Evolutionary conservation across 2,329 filamentous ascomycete species (phyloP).

Genomic region (Cercospora brassicicola): DNA sequence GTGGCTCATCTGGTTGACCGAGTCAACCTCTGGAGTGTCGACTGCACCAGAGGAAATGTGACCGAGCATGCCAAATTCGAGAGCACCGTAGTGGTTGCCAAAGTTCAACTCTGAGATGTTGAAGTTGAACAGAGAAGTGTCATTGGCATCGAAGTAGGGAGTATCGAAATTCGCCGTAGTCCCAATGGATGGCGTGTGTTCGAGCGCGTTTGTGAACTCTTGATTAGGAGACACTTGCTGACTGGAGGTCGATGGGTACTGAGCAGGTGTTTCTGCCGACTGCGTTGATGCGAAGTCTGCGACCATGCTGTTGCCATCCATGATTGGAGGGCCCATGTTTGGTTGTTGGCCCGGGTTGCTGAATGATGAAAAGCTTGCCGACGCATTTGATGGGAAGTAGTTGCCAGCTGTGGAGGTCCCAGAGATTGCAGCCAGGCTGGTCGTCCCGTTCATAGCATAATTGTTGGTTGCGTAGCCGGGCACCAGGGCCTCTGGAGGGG

Average conservation of each 20-base stretch:
- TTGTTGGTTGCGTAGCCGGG: constrained; percentile 75
- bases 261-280: constrained; percentile 61
- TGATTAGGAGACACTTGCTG: constrained; percentile 51
- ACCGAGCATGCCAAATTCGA: constrained; percentile 93
- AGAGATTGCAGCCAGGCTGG: constrained; percentile 26
- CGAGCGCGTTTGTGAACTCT: constrained; percentile 51
- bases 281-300: constrained; percentile 64
- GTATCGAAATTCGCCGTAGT: constrained; percentile 51
- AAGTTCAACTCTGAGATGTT: constrained; percentile 93
- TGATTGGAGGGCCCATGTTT: constrained; percentile 45
- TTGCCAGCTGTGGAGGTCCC: constrained; percentile 28
- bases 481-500: constrained; percentile 81
- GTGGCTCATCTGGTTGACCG: constrained; percentile 36
- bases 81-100: constrained; percentile 89
- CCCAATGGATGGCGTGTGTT: constrained; percentile 43
- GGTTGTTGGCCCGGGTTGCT: constrained; percentile 32
- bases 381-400: constrained; percentile 47
- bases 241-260: constrained; percentile 61
- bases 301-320: constrained; percentile 45
- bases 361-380: constrained; percentile 44
- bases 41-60: constrained; percentile 90
- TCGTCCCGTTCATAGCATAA: constrained; percentile 49
- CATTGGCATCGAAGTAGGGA: constrained; percentile 81
- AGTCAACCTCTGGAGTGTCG: constrained; percentile 38
- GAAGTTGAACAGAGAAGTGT: constrained; percentile 92